Evolutionary conservation across 1,139 yeast genomes (phyloP).

Genomic region (Groenewaldozyma sp.): DNA sequence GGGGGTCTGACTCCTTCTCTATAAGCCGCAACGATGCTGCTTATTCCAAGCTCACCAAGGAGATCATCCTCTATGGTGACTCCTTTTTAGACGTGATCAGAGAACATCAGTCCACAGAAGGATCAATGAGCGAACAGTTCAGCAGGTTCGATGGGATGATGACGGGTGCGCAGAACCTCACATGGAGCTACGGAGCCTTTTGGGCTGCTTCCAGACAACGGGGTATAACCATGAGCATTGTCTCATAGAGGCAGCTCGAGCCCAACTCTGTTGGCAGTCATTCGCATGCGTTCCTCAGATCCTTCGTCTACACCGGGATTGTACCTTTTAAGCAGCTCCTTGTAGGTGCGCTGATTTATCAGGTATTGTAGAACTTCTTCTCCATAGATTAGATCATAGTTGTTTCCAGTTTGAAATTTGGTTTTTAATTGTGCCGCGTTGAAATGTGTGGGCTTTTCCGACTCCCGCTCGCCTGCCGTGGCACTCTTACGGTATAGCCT

Average conservation of each 20-base stretch:
- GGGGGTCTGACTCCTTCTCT: conserved; percentile 7
- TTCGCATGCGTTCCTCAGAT: conserved; percentile 66
- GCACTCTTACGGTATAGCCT: conserved; percentile 16
- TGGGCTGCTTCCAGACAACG: conserved; percentile 53
- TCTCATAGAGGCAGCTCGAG: conserved; percentile 42
- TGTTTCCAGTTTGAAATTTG: conserved; percentile 12
- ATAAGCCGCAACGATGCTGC: conserved; percentile 11
- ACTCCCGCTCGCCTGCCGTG: background rate
- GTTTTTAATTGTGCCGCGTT: conserved; percentile 11
- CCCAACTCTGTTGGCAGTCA: conserved; percentile 83
- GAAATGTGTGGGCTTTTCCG: conserved; percentile 1
- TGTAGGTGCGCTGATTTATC: conserved; percentile 65
- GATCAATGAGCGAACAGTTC: conserved; percentile 83
- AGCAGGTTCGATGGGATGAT: conserved; percentile 70
- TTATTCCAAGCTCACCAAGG: conserved; percentile 14
- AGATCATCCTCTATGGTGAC: conserved; percentile 45
- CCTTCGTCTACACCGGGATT: conserved; percentile 75
- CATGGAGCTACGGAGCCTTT: conserved; percentile 86
- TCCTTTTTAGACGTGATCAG: conserved; percentile 65
- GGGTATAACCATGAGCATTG: conserved; percentile 8
- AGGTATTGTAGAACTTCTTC: conserved; percentile 47
- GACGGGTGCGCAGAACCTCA: conserved; percentile 80
- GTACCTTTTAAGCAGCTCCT: conserved; percentile 72
- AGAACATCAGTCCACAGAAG: conserved; percentile 63
- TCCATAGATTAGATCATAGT: conserved; percentile 31